A percentile compares a stretch with the other conserved stretches of the same genome.
Conservation (phyloP, 1,284 basidiomycete genomes). For the Rhodotorula glutinis region DNA sequence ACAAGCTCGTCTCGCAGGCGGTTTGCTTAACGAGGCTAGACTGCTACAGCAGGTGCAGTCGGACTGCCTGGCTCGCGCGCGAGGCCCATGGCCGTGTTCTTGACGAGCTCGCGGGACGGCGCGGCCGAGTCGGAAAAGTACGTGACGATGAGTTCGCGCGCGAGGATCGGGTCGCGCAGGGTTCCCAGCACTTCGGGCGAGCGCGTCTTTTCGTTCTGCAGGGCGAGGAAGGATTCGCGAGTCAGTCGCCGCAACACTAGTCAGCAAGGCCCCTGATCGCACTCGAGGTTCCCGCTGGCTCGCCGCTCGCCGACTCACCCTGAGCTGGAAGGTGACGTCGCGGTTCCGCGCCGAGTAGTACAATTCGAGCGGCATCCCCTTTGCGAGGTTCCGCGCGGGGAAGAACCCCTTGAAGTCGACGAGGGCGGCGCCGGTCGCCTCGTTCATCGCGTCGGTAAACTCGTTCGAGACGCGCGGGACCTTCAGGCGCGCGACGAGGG, state of each 20-base stretch:
- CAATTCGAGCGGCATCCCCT: constrained; percentile 26
- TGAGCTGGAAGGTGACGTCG: constrained; percentile 17
- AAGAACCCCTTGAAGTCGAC: constrained; percentile 35
- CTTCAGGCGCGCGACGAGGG: constrained; percentile 65
- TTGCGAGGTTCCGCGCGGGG: constrained; percentile 18
- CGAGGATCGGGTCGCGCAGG: constrained; percentile 18
- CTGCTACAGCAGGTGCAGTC: neutral
- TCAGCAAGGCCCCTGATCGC: no score
- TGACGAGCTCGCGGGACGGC: constrained; percentile 28
- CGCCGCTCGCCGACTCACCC: constrained; percentile 1
- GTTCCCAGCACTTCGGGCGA: constrained; percentile 19
- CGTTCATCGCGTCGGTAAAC: constrained; percentile 10
- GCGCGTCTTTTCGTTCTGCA: constrained; percentile 15
- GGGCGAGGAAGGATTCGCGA: no score
- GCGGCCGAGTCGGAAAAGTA: constrained; percentile 31
- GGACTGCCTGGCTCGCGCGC: neutral
- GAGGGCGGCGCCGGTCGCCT: constrained; percentile 27
- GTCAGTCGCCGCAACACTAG: no score
- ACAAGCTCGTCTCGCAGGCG: no score
- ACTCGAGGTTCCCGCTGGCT: no score
- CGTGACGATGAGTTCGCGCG: constrained; percentile 29
- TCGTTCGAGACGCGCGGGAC: constrained; percentile 47
- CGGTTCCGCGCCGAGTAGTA: constrained; percentile 19
- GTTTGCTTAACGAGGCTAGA: no score
- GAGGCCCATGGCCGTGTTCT: constrained; percentile 30